Conservation (phyloP, 352 stramenopile species). For the Pythium rishiriense region DNA sequence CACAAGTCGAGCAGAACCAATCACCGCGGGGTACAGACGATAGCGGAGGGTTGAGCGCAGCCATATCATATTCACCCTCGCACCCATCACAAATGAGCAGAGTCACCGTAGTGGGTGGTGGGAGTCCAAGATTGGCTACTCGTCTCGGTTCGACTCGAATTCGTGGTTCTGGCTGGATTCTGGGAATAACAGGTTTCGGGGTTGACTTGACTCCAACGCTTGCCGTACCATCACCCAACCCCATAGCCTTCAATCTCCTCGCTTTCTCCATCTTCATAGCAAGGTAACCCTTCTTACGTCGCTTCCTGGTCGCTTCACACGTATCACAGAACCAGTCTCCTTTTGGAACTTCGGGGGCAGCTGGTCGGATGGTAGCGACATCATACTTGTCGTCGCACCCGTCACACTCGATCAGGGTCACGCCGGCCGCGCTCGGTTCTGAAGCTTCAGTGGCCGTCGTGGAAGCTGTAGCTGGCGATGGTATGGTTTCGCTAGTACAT, state of each 20-base stretch:
- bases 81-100: slow-evolving; percentile 79
- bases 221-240: neutral
- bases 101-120: slow-evolving; percentile 29
- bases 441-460: neutral
- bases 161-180: neutral
- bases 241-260: slow-evolving; percentile 16
- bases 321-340: slow-evolving; percentile 47
- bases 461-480: neutral
- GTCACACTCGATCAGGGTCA: slow-evolving; percentile 70
- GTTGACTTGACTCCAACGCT: neutral
- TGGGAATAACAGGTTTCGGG: slow-evolving; percentile 3
- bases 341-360: slow-evolving; percentile 41
- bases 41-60: slow-evolving; percentile 44
- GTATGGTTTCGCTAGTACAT: neutral
- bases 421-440: neutral
- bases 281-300: slow-evolving; percentile 28
- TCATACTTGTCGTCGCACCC: slow-evolving; percentile 72
- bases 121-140: slow-evolving; percentile 2
- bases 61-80: slow-evolving; percentile 58
- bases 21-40: slow-evolving; percentile 42
- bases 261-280: slow-evolving; percentile 29
- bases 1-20: slow-evolving; percentile 38
- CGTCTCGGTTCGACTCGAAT: slow-evolving; percentile 10
- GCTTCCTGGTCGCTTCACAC: slow-evolving; percentile 23
- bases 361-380: slow-evolving; percentile 43